phyloP scores from a whole-genome alignment of 768 basidiomycete species.

The Tulasnella sp. region DNA sequence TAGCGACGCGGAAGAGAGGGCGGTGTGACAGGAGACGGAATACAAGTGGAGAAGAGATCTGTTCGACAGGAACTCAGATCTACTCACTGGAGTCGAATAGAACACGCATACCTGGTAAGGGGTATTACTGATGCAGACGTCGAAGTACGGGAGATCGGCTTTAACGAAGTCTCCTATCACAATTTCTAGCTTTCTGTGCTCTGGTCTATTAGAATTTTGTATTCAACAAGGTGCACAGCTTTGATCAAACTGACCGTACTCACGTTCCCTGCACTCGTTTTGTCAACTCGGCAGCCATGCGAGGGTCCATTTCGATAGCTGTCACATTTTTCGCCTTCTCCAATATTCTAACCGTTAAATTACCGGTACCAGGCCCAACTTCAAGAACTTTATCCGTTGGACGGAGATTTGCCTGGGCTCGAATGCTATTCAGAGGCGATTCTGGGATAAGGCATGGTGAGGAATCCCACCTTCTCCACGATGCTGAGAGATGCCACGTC shows the following conservation, averaged over 20 bases:
- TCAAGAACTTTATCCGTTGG: conserved; percentile 95
- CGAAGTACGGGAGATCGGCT: conserved; percentile 95
- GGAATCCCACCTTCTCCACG: conserved; percentile 42
- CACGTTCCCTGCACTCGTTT: conserved; percentile 98
- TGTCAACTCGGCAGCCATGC: conserved; percentile 95
- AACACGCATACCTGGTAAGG: conserved; percentile 68
- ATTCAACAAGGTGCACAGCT: not conserved
- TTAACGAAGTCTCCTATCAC: conserved; percentile 98
- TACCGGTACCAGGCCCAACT: conserved; percentile 96
- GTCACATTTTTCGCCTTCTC: conserved; percentile 88
- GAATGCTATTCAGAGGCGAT: not conserved
- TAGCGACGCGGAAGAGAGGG: conserved; percentile 83
- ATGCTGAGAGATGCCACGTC: conserved; percentile 31
- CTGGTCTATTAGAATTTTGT: conserved; percentile 48
- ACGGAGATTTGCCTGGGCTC: conserved; percentile 79
- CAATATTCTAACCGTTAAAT: conserved; percentile 85
- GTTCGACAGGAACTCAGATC: not conserved
- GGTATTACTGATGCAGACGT: conserved; percentile 98
- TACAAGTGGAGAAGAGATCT: conserved; percentile 92
- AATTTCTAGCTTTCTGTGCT: conserved; percentile 89
- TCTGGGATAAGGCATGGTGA: not conserved
- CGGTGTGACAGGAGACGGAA: conserved; percentile 96
- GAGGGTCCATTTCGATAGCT: conserved; percentile 95
- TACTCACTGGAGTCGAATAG: not conserved
- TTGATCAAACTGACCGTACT: conserved; percentile 28